Evolutionary conservation across 2,329 filamentous ascomycete genomes (phyloP).

Genomic region (Huntiella decipiens): DNA sequence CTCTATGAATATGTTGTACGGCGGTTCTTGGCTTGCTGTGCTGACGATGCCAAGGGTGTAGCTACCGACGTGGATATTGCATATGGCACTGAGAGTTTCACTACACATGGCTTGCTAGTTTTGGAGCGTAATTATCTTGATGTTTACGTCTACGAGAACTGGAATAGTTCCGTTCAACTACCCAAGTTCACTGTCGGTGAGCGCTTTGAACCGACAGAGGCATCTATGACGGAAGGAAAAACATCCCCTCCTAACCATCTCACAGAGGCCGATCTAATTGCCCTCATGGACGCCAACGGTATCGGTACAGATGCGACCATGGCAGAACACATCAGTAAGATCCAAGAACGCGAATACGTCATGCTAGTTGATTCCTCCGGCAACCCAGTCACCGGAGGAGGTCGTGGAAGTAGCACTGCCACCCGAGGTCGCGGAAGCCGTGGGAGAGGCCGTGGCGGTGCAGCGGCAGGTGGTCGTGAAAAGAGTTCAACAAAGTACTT

Average conservation of each 20-base stretch:
- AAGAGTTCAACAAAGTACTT: slow-evolving; percentile 53
- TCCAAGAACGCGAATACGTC: slow-evolving; percentile 78
- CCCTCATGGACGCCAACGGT: slow-evolving; percentile 93
- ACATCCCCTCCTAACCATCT: slow-evolving; percentile 70
- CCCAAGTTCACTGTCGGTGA: slow-evolving; percentile 67
- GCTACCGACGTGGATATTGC: slow-evolving; percentile 68
- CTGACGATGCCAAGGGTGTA: slow-evolving; percentile 76
- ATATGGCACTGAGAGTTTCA: slow-evolving; percentile 70
- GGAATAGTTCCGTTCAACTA: slow-evolving; percentile 71
- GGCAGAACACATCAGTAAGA: slow-evolving; percentile 95
- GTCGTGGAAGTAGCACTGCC: slow-evolving; percentile 15
- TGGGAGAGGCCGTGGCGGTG: slow-evolving; percentile 23
- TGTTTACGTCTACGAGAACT: slow-evolving; percentile 90
- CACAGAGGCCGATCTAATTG: slow-evolving; percentile 88
- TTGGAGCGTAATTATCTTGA: slow-evolving; percentile 83
- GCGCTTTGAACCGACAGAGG: slow-evolving; percentile 70
- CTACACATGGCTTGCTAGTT: slow-evolving; percentile 66
- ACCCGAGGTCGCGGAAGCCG: slow-evolving; percentile 31
- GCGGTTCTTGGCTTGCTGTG: slow-evolving; percentile 87
- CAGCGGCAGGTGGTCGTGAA: slow-evolving; percentile 19
- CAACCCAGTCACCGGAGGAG: slow-evolving; percentile 15
- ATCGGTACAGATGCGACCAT: slow-evolving; percentile 98
- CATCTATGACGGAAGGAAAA: slow-evolving; percentile 77
- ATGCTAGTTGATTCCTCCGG: slow-evolving; percentile 35
- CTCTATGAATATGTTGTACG: slow-evolving; percentile 88